Percentiles rank a stretch among this genome's conserved stretches.
phyloP scores from a whole-genome alignment of 2,329 filamentous ascomycete genomes.

The Drechslera avenae region DNA sequence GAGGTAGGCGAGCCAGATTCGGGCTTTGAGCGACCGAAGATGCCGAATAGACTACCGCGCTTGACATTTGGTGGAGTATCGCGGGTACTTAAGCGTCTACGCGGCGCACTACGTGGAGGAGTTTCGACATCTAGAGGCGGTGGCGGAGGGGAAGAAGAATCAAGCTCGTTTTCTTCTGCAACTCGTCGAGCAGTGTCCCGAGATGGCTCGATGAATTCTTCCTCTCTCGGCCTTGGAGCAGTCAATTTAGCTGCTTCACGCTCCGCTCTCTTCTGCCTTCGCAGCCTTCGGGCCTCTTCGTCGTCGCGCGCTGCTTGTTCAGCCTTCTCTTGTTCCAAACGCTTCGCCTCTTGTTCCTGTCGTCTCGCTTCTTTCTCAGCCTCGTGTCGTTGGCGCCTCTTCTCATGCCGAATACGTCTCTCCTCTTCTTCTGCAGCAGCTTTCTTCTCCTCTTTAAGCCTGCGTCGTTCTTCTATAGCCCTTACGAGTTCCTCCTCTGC shows the following conservation, averaged over 20 bases:
- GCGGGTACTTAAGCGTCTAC: constrained; percentile 34
- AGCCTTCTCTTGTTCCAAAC: constrained; percentile 18
- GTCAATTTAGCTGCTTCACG: constrained; percentile 32
- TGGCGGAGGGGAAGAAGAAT: constrained; percentile 15
- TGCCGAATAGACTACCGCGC: constrained; percentile 39
- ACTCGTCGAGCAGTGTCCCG: constrained; percentile 37
- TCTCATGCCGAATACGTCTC: constrained; percentile 34
- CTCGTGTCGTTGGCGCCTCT: constrained; percentile 31
- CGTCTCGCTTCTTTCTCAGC: constrained; percentile 32
- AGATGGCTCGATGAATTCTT: constrained; percentile 17
- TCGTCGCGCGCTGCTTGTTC: constrained; percentile 26
- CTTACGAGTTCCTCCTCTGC: constrained; percentile 29
- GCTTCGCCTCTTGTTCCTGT: constrained; percentile 16
- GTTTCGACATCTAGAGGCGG: constrained; percentile 25
- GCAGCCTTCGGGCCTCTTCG: constrained; percentile 32
- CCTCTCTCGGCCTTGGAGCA: constrained; percentile 13
- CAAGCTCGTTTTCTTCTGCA: constrained; percentile 20
- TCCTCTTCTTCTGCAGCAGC: constrained; percentile 35
- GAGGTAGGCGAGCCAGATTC: constrained; percentile 32
- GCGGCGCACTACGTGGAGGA: constrained; percentile 27
- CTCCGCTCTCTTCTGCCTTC: constrained; percentile 34
- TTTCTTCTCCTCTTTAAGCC: constrained; percentile 28
- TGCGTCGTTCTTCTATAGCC: constrained; percentile 28
- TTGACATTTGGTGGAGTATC: constrained; percentile 33
- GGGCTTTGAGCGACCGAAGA: constrained; percentile 42